Evolutionary conservation across 345 rosid species (phyloP).

Genomic region (Angophora floribunda): DNA sequence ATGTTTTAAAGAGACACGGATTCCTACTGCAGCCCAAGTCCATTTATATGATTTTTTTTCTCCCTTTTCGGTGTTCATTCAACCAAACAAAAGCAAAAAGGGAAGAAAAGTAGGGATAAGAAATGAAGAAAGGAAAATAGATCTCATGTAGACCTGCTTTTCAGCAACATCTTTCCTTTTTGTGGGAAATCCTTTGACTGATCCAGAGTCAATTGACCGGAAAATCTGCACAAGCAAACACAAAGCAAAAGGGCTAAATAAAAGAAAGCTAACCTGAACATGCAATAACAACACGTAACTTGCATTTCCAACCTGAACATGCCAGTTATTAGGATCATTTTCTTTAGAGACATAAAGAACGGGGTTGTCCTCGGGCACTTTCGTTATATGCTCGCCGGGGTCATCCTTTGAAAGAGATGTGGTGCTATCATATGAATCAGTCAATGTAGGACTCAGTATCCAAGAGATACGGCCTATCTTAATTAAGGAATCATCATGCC

Average conservation of each 20-base stretch:
- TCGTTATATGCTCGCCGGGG: conserved; percentile 23
- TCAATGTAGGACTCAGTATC: conserved; percentile 64
- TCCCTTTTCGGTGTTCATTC: not conserved
- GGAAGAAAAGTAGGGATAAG: not conserved
- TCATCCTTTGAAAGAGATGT: conserved; percentile 43
- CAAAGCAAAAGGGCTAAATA: not conserved
- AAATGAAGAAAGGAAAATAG: not conserved
- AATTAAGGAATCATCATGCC: conserved; percentile 79
- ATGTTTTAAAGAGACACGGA: not conserved
- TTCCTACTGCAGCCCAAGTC: not conserved
- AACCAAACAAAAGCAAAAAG: not conserved
- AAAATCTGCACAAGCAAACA: conserved; percentile 40
- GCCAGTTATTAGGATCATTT: conserved; percentile 71
- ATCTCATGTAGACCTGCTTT: conserved; percentile 34
- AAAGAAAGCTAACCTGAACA: not conserved
- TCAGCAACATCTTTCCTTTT: conserved; percentile 27
- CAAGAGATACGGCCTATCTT: conserved; percentile 89
- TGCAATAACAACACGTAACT: not conserved
- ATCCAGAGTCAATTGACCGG: conserved; percentile 80
- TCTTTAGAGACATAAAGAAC: conserved; percentile 36
- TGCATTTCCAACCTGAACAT: conserved; percentile 55
- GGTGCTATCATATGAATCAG: conserved; percentile 18
- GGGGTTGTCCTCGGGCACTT: conserved; percentile 60
- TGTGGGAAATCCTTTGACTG: conserved; percentile 72
- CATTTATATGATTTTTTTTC: not conserved